These are phyloP conservation scores for Antarctomyces pellizariae DNA, from an alignment of 495 filamentous ascomycete species.

Conservation along the genomic window DNA sequence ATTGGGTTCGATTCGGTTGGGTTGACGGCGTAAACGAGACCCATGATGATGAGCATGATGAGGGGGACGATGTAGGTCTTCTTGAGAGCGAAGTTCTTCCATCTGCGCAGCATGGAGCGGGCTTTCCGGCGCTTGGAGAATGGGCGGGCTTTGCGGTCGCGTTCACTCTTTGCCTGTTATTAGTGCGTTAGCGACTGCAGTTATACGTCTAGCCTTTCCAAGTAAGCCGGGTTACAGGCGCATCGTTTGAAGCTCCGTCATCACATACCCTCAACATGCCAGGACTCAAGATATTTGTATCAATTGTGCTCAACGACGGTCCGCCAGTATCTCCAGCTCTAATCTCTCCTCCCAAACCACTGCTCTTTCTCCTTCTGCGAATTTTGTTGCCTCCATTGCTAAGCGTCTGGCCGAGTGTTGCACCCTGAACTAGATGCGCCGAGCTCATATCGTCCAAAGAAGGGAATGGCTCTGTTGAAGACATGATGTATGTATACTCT, in stretches of 20 bases:
- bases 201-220: not conserved
- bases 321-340: conserved; percentile 12
- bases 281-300: conserved; percentile 1
- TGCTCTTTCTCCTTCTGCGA: conserved; percentile 9
- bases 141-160: conserved; percentile 18
- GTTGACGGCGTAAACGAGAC: conserved; percentile 50
- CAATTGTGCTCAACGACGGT: conserved; percentile 10
- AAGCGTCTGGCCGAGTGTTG: not conserved
- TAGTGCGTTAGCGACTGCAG: too few relatives aligned
- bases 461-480: conserved; percentile 10
- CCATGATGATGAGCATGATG: conserved; percentile 35
- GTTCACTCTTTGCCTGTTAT: conserved; percentile 8
- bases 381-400: conserved; percentile 4
- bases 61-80: conserved; percentile 70
- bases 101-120: conserved; percentile 38
- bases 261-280: conserved; percentile 8
- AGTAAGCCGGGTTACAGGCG: not conserved
- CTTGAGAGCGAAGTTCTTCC: conserved; percentile 39
- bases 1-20: conserved; percentile 65
- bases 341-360: conserved; percentile 13
- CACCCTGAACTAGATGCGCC: not conserved
- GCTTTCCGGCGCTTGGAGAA: conserved; percentile 31
- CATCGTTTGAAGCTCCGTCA: not conserved
- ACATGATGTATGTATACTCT: conserved; percentile 4
- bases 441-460: not conserved